Conservation (phyloP, 2,329 filamentous ascomycete genomes). For the Ophiosphaerella korrae region DNA sequence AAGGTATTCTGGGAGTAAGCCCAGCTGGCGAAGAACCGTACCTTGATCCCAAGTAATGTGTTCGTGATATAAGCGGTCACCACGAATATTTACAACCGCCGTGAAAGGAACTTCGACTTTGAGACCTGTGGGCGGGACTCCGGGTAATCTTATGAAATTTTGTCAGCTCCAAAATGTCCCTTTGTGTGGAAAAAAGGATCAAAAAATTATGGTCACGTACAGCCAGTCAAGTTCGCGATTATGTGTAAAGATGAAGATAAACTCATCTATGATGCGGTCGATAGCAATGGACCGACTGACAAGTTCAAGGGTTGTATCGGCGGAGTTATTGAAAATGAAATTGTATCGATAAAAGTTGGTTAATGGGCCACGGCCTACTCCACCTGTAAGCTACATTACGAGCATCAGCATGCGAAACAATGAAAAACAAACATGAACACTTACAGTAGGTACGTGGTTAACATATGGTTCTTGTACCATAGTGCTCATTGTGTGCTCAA, state of each 20-base stretch:
- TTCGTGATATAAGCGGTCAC: conserved; percentile 69
- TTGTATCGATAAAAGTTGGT: conserved; percentile 70
- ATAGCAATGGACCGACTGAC: conserved; percentile 72
- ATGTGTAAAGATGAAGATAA: conserved; percentile 31
- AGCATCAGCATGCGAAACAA: background rate
- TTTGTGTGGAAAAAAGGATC: conserved; percentile 55
- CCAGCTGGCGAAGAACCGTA: conserved; percentile 64
- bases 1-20: conserved; percentile 66
- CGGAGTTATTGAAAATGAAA: conserved; percentile 74
- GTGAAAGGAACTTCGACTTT: conserved; percentile 66
- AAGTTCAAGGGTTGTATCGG: conserved; percentile 68
- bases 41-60: conserved; percentile 72
- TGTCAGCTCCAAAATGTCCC: conserved; percentile 10
- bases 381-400: conserved; percentile 58
- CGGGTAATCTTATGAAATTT: conserved; percentile 10
- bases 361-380: conserved; percentile 65
- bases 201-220: conserved; percentile 56
- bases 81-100: conserved; percentile 68
- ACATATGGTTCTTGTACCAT: conserved; percentile 80
- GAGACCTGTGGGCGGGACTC: conserved; percentile 8
- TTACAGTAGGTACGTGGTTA: conserved; percentile 69
- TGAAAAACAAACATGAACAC: background rate
- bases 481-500: conserved; percentile 74
- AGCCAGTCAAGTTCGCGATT: conserved; percentile 32
- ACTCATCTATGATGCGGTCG: conserved; percentile 60